Evolutionary conservation across 352 stramenopile species (phyloP).

Genomic region (Pythium myriotylum): DNA sequence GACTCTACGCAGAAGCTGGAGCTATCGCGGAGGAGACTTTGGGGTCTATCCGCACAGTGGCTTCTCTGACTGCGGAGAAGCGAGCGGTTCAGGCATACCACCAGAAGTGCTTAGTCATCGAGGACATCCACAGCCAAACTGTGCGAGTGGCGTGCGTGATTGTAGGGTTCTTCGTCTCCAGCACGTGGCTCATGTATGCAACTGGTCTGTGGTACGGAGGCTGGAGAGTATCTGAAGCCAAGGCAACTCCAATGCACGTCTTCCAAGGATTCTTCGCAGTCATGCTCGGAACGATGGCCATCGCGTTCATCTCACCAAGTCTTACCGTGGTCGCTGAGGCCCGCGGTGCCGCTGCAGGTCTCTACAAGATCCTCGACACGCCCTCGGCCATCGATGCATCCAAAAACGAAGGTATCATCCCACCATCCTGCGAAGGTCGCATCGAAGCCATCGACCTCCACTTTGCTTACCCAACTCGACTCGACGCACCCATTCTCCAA

Average conservation of each 20-base stretch:
- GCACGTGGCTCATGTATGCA: constrained; percentile 19
- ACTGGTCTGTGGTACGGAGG: constrained; percentile 33
- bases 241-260: constrained; percentile 20
- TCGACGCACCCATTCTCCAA: constrained; percentile 9
- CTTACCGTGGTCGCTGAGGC: constrained; percentile 27
- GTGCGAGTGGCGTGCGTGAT: constrained; percentile 17
- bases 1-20: constrained; percentile 29
- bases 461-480: constrained; percentile 64
- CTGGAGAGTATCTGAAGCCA: constrained; percentile 14
- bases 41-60: constrained; percentile 31
- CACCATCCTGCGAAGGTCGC: constrained; percentile 23
- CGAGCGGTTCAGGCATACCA: constrained; percentile 27
- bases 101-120: constrained; percentile 10
- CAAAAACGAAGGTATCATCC: constrained; percentile 23
- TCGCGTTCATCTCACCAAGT: constrained; percentile 30
- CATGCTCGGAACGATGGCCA: constrained; percentile 25
- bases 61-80: constrained; percentile 29
- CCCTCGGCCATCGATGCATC: constrained; percentile 38
- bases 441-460: constrained; percentile 45
- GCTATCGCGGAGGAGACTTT: constrained; percentile 37
- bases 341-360: constrained; percentile 21
- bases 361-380: constrained; percentile 41
- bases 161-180: constrained; percentile 21
- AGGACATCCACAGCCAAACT: constrained; percentile 19
- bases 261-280: constrained; percentile 35